Base-by-base conservation (phyloP, 2,329 filamentous ascomycete species). In the Tolypocladium pustulatum region DNA sequence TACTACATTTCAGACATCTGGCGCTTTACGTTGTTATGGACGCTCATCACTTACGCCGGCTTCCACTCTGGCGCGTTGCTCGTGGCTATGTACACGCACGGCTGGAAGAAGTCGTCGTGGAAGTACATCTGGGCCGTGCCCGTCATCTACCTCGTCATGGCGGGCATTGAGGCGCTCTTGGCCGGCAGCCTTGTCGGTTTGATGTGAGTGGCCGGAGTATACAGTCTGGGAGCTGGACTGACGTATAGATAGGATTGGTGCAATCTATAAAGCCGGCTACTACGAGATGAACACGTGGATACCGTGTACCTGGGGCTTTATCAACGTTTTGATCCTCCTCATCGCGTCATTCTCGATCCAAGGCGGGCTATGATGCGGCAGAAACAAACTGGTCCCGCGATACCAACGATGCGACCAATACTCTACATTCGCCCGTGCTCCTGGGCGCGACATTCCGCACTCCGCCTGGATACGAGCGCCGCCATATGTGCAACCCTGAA, bases 241-340 rank as follows among this genome's bases (percentile, higher is more conserved):
- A 68, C 59, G 2, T 40, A n/a, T 12, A 1, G 6, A 49, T 20
- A 92, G 89, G 55, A 76, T 95, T 25, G 90, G 89, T 15, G 89
- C 87, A 10, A 83, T 93, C 40, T 96, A 96, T 69, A 83, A 85
- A 65, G 83, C 88, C 2, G 92, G 91, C 51, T 90, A 88, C 72
- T 96, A 93, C 70, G 81, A 86, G 66, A 94, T 96, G 91, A 93
- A 91, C 53, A 96, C 92, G 0, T 96, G 91, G 91, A 89, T 96
- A 56, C 92, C 92, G 0, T 88, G 94, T 67, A 82, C 92, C 27
- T 96, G 92, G 92, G 90, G 85, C 1, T 81, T 90, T 68, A 88
- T 93, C 71, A 96, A 91, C 70, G 86, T 93, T 12, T 72, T 96
- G 54, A 81, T 95, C 36, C 77, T 97, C 53, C 85, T 96, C 55